Evolutionary conservation across 1,139 yeast genomes (phyloP).

Genomic region (Yamadazyma spencermartinsiae): DNA sequence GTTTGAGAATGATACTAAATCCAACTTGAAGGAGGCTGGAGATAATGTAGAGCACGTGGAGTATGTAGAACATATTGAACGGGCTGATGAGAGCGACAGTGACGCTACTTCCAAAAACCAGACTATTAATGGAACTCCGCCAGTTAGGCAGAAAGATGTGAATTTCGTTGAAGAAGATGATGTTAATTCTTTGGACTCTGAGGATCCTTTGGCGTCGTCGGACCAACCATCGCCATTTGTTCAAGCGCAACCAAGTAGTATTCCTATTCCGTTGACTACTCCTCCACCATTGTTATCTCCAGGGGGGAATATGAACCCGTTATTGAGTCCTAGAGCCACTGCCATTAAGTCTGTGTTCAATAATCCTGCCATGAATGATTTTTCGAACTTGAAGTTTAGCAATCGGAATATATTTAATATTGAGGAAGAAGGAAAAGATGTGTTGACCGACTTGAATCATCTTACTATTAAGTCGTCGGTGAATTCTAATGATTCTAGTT

Average conservation of each 20-base stretch:
- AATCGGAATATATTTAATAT: conserved; percentile 37
- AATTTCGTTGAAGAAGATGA: conserved; percentile 4
- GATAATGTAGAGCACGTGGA: conserved; percentile 6
- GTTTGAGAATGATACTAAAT: conserved; percentile 13
- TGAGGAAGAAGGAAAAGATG: conserved; percentile 21
- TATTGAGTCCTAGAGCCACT: conserved; percentile 39
- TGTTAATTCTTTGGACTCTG: conserved; percentile 10
- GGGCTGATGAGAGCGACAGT: conserved; percentile 3
- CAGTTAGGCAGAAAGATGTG: not conserved
- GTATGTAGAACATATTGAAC: conserved; percentile 11
- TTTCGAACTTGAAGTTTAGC: conserved; percentile 17
- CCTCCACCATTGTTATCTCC: conserved; percentile 5
- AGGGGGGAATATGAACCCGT: conserved; percentile 7
- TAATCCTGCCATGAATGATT: conserved; percentile 42
- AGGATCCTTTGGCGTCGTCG: conserved; percentile 12
- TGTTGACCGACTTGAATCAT: conserved; percentile 16
- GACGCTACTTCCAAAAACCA: conserved; percentile 1
- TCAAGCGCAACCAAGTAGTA: conserved; percentile 7
- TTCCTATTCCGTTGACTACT: conserved; percentile 9
- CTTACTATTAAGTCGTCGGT: conserved; percentile 14
- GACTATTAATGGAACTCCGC: conserved; percentile 1
- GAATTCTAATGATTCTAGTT: conserved; percentile 18
- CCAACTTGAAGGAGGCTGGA: conserved; percentile 3
- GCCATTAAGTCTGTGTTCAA: conserved; percentile 50
- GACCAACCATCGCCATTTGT: conserved; percentile 21